Evolutionary conservation across 75 land plant genomes (phyloP).

Genomic region (Pinus albicaulis): DNA sequence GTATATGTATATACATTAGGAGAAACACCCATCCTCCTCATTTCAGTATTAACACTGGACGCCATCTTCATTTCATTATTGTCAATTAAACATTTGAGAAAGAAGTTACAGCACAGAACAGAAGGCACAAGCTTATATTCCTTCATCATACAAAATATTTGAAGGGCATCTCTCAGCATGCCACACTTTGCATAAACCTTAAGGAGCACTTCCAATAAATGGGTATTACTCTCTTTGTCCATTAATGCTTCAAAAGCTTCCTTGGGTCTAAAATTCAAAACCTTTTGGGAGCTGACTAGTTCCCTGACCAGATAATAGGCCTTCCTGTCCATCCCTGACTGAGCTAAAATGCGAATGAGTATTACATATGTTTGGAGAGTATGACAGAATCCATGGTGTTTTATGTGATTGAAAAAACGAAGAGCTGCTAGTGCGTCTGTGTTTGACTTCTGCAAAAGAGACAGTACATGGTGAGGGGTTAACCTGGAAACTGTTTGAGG

Average conservation of each 20-base stretch:
- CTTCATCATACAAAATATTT: slow-evolving; percentile 3
- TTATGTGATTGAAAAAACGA: neutral
- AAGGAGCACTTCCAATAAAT: neutral
- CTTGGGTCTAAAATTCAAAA: neutral
- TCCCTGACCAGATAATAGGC: neutral
- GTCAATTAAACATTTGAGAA: slow-evolving; percentile 6
- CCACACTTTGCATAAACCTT: slow-evolving; percentile 5
- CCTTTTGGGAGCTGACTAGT: neutral
- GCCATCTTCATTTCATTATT: slow-evolving; percentile 8
- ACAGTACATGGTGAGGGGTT: neutral
- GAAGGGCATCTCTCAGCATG: neutral
- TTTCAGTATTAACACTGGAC: neutral
- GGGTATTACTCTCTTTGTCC: neutral
- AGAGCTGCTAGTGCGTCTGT: neutral
- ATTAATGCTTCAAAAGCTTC: neutral
- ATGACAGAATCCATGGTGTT: neutral
- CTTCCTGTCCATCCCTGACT: neutral
- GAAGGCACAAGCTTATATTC: neutral
- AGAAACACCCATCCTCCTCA: neutral
- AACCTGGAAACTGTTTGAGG: slow-evolving; percentile 5
- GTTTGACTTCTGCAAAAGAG: neutral
- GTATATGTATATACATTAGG: slow-evolving; percentile 12
- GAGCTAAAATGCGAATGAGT: neutral
- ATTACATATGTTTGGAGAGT: neutral
- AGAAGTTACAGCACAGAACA: slow-evolving; percentile 7